Evolutionary conservation across 2,329 filamentous ascomycete genomes (phyloP).

Genomic region (Hymenoscyphus repandus): DNA sequence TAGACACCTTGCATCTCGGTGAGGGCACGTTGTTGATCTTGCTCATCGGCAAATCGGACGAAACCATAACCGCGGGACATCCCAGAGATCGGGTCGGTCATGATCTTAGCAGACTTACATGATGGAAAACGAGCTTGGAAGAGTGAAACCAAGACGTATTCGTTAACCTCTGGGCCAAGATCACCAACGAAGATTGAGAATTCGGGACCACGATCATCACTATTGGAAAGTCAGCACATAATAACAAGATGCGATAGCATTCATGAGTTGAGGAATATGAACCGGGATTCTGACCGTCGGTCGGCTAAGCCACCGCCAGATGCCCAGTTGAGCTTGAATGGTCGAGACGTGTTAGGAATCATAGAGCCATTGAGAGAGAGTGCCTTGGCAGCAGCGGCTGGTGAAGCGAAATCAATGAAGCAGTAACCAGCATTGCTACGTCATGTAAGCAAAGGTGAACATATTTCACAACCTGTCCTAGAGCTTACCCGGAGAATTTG

Average conservation of each 20-base stretch:
- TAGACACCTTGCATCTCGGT: conserved; percentile 99
- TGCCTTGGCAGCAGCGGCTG: conserved; percentile 85
- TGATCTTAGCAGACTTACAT: conserved; percentile 99
- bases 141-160: conserved; percentile 93
- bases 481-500: conserved; percentile 87
- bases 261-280: conserved; percentile 24
- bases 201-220: conserved; percentile 93
- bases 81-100: conserved; percentile 97
- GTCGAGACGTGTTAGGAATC: conserved; percentile 89
- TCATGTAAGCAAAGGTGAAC: conserved; percentile 9
- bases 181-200: conserved; percentile 98
- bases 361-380: conserved; percentile 81
- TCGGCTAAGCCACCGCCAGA: conserved; percentile 93
- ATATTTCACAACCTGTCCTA: background rate
- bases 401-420: conserved; percentile 85
- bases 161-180: conserved; percentile 95
- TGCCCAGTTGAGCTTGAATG: conserved; percentile 99
- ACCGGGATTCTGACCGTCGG: conserved; percentile 60
- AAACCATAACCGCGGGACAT: conserved; percentile 98
- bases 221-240: conserved; percentile 35
- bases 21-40: conserved; percentile 91
- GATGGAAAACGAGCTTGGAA: conserved; percentile 96
- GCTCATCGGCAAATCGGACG: conserved; percentile 92
- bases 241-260: conserved; percentile 6
- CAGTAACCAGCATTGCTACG: conserved; percentile 92